These are phyloP conservation scores for Panicum hallii DNA, from an alignment of 202 grass and related monocot species.

Conservation along the genomic window DNA sequence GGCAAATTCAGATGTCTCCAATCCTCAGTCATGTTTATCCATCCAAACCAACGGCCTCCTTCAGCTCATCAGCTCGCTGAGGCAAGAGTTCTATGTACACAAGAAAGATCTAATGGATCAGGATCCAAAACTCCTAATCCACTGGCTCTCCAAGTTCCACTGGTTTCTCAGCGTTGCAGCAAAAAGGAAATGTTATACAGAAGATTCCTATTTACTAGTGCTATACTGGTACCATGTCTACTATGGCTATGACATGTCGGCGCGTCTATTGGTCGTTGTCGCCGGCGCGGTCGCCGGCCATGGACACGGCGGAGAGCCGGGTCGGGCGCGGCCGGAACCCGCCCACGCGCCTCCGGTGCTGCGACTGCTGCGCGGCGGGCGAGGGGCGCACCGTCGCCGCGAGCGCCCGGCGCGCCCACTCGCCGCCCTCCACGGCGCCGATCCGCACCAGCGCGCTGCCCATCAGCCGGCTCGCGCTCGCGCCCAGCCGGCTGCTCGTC, in stretches of 20 bases:
- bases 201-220: not conserved
- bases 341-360: constrained; percentile 48
- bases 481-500: constrained; percentile 27
- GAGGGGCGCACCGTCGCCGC: constrained; percentile 54
- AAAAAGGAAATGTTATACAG: not conserved
- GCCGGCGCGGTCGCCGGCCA: constrained; percentile 50
- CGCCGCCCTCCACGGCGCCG: constrained; percentile 56
- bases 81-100: constrained; percentile 9
- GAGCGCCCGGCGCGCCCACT: constrained; percentile 66
- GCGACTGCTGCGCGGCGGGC: constrained; percentile 48
- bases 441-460: constrained; percentile 61
- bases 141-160: not conserved
- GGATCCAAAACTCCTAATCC: constrained; percentile 38
- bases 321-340: constrained; percentile 41
- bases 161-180: not conserved
- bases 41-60: not conserved
- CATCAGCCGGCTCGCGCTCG: constrained; percentile 18
- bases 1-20: constrained; percentile 30
- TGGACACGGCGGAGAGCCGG: constrained; percentile 54
- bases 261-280: constrained; percentile 23
- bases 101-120: not conserved
- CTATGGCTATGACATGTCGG: constrained; percentile 9
- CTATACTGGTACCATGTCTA: not conserved
- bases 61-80: not conserved
- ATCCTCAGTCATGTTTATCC: constrained; percentile 37